Base-by-base conservation (phyloP, 495 filamentous ascomycete genomes). In the Penicillium crystallinum region DNA sequence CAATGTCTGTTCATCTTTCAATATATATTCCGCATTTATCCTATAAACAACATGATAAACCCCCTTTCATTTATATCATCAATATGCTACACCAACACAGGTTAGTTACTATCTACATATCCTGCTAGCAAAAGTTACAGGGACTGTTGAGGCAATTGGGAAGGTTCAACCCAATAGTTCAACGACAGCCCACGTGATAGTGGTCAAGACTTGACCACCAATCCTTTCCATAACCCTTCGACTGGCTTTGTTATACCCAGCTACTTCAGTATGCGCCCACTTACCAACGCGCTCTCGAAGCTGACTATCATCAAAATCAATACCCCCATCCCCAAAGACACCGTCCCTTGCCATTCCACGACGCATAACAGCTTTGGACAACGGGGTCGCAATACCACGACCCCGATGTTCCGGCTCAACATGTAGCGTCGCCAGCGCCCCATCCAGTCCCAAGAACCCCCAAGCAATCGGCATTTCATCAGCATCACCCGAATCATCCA, bases 151-250 rank as follows among this genome's bases (percentile, higher is more conserved):
- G 10, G 29, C 8, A 7, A 15, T 12, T 4, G 41, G 12, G 30
- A 27, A 39, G n/a, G 9, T 21, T 50, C 17, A 62, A 49, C 56
- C 46, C 38, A 18, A 29, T 22, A 64, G 21, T 55, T 79, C 75
- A 49, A 79, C 57, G 23, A 70, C 61, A 10, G 70, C 58, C 71
- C 76, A 80, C 14, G 65, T 59, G 41, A 66, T 66, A 23, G 62
- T 61, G 54, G 69, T 70, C 35, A 60, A 55, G 8, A 71, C 54
- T 55, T 55, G 51, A 5, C 72, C 72, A 4, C 79, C 79, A 41
- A 79, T 45, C 57, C 70, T 73, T 54, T 70, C 71, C 71, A 80
- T 79, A 2, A 81, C 76, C 30, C 73, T 70, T 36, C 68, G 60
- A 67, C 79, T 79, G 12, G 63, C 74, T 38, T 37, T 27, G 65